Evolutionary conservation across 805 yeast genomes (phyloP), one percentile per base, ranked within the genome.

Genomic region (Candida nanaspora): DNA sequence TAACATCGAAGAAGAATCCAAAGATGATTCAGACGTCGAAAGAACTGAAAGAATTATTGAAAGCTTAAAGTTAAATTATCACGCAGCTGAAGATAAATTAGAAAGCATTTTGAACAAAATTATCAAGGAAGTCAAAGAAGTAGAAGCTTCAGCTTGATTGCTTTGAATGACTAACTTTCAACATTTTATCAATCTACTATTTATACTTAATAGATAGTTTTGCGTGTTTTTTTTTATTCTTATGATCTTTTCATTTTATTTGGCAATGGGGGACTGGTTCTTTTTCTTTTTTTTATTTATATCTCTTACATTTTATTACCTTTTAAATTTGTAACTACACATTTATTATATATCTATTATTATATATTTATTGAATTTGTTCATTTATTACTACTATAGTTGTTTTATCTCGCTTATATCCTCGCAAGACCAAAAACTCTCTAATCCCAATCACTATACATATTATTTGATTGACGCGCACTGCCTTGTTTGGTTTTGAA

Each of bases 11-110:
- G 37, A 32, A 15, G 37, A 43, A 8, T 14, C 22, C 19, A 43
- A 39, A 41, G 59, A 52, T 39, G 33, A 46, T n/a, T n/a, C n/a
- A n/a, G n/a, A n/a, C n/a, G n/a, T n/a, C 16, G 43, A 47, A 37
- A 45, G 41, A 32, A 47, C 59, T n/a, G 29, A 48, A 33, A 44
- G 51, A 9, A 43, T 49, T 35, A 53, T 49, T 9, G 35, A 55
- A 15, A 41, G 47, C 40, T 50, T 52, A n/a, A 41, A 51, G 13
- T 19, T 43, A 28, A 56, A 55, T 30, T 40, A 48, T 16, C 42
- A 43, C 20, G 49, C 41, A 7, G 20, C 47, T 30, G 53, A 51
- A 42, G 48, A 46, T 37, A 55, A 51, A 43, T 35, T 55, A 28
- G 42, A 46, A 33, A 37, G 42, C 22, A 38, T 55, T 25, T 30